Conservation (phyloP, 306 rosid species). For the Delonix regia region DNA sequence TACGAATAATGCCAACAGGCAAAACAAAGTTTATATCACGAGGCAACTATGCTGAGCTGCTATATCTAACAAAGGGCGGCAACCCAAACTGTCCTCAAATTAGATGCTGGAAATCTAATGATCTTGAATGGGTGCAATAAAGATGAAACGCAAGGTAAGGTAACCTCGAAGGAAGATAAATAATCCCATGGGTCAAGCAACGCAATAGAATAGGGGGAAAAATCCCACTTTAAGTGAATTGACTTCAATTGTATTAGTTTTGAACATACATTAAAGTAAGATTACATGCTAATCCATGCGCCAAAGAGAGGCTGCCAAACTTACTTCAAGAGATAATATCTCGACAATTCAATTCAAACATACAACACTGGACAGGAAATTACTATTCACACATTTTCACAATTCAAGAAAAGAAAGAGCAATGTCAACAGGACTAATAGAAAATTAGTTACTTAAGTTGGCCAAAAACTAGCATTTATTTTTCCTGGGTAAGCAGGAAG, state of each 20-base stretch:
- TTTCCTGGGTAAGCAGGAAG: background rate
- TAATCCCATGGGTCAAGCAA: background rate
- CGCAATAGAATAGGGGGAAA: background rate
- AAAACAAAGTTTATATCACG: background rate
- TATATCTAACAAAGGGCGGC: background rate
- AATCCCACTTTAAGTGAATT: background rate
- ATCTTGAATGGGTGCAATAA: background rate
- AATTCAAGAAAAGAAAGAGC: background rate
- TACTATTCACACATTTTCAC: background rate
- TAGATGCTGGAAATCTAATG: background rate
- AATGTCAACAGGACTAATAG: background rate
- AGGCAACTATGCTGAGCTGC: background rate
- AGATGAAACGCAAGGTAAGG: background rate
- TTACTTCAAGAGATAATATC: background rate
- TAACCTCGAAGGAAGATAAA: background rate
- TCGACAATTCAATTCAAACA: background rate
- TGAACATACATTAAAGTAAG: background rate
- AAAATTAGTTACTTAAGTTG: background rate
- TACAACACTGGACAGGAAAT: background rate
- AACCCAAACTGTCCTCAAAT: background rate
- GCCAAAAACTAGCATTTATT: background rate
- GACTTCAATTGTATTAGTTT: background rate
- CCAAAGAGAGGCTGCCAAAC: background rate
- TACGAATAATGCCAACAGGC: background rate
- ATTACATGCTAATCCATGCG: background rate